These are phyloP conservation scores for Begonia peltatifolia DNA, from an alignment of 306 rosid genomes.

Conservation along the genomic window DNA sequence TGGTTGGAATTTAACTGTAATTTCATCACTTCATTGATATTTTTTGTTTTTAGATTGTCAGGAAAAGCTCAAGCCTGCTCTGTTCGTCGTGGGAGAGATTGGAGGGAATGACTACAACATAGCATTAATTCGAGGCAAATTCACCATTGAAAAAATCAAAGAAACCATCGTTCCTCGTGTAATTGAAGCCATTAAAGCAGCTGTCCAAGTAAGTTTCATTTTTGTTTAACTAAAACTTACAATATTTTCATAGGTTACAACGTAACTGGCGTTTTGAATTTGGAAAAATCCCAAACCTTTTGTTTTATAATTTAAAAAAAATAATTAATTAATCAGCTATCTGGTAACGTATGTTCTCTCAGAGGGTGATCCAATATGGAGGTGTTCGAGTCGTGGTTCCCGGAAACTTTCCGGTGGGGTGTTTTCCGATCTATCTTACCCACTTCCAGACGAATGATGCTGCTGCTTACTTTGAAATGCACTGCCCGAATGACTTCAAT, in stretches of 20 bases:
- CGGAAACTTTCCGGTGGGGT: slow-evolving; percentile 12
- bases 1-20: too few relatives aligned
- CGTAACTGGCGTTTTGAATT: too few relatives aligned
- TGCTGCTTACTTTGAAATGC: slow-evolving; percentile 5
- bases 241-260: background rate
- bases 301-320: background rate
- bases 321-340: background rate
- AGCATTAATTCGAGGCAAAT: slow-evolving; percentile 7
- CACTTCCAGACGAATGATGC: slow-evolving; percentile 3
- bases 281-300: too few relatives aligned
- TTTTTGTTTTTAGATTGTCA: slow-evolving; percentile 8
- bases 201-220: slow-evolving; percentile 1
- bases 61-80: slow-evolving; percentile 3
- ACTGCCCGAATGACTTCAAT: slow-evolving; percentile 5
- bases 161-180: slow-evolving; percentile 11
- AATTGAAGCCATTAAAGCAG: slow-evolving; percentile 9
- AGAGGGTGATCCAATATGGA: slow-evolving; percentile 11
- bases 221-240: too few relatives aligned
- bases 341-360: too few relatives aligned
- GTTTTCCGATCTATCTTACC: slow-evolving; percentile 9
- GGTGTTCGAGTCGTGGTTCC: slow-evolving; percentile 10
- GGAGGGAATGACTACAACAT: slow-evolving; percentile 10
- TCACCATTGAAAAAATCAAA: background rate
- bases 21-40: too few relatives aligned
- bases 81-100: slow-evolving; percentile 16